Base-by-base conservation (phyloP, 139 green algal genomes). In the Volvox africanus region DNA sequence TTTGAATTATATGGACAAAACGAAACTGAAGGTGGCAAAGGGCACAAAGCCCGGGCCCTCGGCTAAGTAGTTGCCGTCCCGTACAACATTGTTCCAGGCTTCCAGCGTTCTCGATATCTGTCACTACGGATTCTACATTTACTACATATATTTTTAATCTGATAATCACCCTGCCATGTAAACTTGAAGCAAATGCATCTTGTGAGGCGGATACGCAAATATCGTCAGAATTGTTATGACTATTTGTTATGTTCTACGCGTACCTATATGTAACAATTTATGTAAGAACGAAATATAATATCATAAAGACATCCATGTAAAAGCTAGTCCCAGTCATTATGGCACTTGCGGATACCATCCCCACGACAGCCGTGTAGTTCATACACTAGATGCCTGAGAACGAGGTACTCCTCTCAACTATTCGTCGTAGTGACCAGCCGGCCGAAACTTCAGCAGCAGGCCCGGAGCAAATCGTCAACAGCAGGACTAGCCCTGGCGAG, bases 301-400 rank as follows among this genome's bases (percentile, higher is more conserved):
- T 55, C 9, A 55, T 55, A 24, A 75, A 75, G 67, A 75, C 24
- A 32, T 32, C 67, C 67, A 75, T 75, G 24, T 26, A 75, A 75
- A 32, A 75, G 24, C 22, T 75, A 75, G 67, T 75, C 6, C 22
- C 24, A 14, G 67, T 75, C 24, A 6, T 12, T 32, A 75, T 75
- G 67, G 2, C 3, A 75, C 14, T 75, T 75, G 22, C 24, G 67
- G 24, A 75, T 75, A 75, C 24, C 24, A 75, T 75, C 9, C 22
- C 11, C 67, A 75, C 22, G 67, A 32, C 22, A 75, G 22, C 22
- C 9, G 22, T 75, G 67, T 26, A 28, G 67, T 12, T 26, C 67
- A 80, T 61, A 61, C 18, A 2, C 37, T 84, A 44, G 37, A 84
- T 84, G 78, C 78, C 78, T 37, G 78, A 84, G 37, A 84, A 35